A percentile compares a stretch with the other conserved stretches of the same genome.
phyloP scores from a whole-genome alignment of 2,329 filamentous ascomycete species.

The Nannizzia gypsea region DNA sequence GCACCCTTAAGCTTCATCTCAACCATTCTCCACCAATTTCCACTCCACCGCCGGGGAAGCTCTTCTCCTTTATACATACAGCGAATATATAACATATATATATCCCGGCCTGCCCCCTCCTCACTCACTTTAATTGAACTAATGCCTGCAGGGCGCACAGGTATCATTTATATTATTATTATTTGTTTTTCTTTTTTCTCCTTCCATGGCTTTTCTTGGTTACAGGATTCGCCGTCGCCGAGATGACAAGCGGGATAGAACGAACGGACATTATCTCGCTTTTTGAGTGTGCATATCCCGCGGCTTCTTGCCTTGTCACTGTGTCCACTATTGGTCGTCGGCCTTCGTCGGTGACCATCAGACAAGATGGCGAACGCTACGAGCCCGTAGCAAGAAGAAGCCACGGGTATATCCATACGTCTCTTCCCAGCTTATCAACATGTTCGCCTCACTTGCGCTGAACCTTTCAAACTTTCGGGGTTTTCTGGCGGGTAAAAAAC shows the following conservation, averaged over 20 bases:
- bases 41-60: too few relatives aligned
- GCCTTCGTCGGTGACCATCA: background rate
- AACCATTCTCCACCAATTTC: too few relatives aligned
- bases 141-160: background rate
- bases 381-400: background rate
- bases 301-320: background rate
- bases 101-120: background rate
- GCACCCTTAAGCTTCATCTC: background rate
- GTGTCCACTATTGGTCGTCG: background rate
- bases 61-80: background rate
- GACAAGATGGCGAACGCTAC: background rate
- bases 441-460: background rate
- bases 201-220: background rate
- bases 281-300: background rate
- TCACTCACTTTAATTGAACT: background rate
- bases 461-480: background rate
- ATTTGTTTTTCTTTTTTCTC: background rate
- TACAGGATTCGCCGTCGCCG: background rate
- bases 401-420: background rate
- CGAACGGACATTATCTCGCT: background rate
- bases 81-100: background rate
- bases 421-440: background rate
- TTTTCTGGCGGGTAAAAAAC: background rate
- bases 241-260: background rate
- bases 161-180: background rate